Base-by-base conservation (phyloP, 2,329 filamentous ascomycete species). In the Arthroderma sp. region DNA sequence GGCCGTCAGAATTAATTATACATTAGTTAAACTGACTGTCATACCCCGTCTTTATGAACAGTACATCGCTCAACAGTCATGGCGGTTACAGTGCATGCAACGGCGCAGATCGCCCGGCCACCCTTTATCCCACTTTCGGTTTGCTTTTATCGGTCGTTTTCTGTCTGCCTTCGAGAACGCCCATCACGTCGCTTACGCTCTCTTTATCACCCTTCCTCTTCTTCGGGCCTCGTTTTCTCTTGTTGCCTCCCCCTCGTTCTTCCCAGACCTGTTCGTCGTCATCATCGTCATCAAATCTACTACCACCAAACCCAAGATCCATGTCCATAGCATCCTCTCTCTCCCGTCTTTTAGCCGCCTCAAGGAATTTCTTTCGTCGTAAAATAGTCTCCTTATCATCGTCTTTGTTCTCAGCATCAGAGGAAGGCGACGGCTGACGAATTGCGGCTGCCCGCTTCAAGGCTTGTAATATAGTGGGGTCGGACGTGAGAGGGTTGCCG, bases 221-320 rank as follows among this genome's bases (percentile, higher is more conserved):
- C 61, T 70, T 71, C 8, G 67, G 64, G n/a, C 67, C 66, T 49
- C 82, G 75, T 65, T 72, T 72, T 49, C 68, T 63, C 56, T 67
- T 68, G 49, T 60, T 66, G 29, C 58, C 57, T 31, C 53, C 51
- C 22, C 56, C 56, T 31, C 57, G 58, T 29, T 58, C 61, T 46
- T 64, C 61, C 85, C 55, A 77, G 67, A 44, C 88, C 62, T 65
- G 59, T 36, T 87, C 84, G 51, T 82, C 75, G 51, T 94, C 88
- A 48, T 88, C 88, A 41, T 88, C 87, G 56, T 95, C 91, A 44
- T 85, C 87, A 56, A 85, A 81, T 29, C 89, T 75, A 57, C 83
- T 91, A 15, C 80, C 85, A 31, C 91, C 91, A 57, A 98, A 96
- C 48, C 88, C 89, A 71, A 96, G 77, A 57, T 98, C 91, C 66